Conservation (phyloP, 495 filamentous ascomycete species). For the Ramalina intermedia region DNA sequence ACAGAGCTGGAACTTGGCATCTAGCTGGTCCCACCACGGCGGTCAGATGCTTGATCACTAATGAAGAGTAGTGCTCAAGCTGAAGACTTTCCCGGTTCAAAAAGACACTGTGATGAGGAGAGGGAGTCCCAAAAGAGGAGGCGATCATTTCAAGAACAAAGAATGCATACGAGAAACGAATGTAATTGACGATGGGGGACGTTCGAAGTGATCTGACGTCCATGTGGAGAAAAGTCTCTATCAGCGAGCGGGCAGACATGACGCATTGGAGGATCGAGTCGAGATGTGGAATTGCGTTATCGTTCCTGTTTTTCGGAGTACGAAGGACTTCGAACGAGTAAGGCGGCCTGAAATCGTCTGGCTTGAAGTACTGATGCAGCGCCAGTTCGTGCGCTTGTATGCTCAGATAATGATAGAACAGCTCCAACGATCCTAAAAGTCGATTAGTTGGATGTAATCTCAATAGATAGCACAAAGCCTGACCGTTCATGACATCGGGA, state of each 20-base stretch:
- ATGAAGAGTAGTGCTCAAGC: too few species aligned
- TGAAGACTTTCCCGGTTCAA: too few species aligned
- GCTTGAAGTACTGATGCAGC: slow-evolving; percentile 22
- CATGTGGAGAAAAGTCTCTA: slow-evolving; percentile 20
- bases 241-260: slow-evolving; percentile 18
- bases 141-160: slow-evolving; percentile 13
- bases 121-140: too few species aligned
- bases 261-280: slow-evolving; percentile 20
- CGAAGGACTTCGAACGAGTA: slow-evolving; percentile 10
- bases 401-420: slow-evolving; percentile 12
- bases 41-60: too few species aligned
- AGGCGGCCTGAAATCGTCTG: slow-evolving; percentile 18
- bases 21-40: too few species aligned
- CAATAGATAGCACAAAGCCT: too few species aligned
- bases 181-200: slow-evolving; percentile 19
- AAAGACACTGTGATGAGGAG: too few species aligned
- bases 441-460: too few species aligned
- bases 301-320: slow-evolving; percentile 6
- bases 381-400: slow-evolving; percentile 24
- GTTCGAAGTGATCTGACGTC: slow-evolving; percentile 11
- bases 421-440: not conserved
- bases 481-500: slow-evolving; percentile 14
- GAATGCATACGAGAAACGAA: slow-evolving; percentile 19
- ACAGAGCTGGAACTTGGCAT: too few species aligned
- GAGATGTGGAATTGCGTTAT: slow-evolving; percentile 15